Evolutionary conservation across 208 protist genomes (phyloP).

Genomic region (Leishmania amazonensis): DNA sequence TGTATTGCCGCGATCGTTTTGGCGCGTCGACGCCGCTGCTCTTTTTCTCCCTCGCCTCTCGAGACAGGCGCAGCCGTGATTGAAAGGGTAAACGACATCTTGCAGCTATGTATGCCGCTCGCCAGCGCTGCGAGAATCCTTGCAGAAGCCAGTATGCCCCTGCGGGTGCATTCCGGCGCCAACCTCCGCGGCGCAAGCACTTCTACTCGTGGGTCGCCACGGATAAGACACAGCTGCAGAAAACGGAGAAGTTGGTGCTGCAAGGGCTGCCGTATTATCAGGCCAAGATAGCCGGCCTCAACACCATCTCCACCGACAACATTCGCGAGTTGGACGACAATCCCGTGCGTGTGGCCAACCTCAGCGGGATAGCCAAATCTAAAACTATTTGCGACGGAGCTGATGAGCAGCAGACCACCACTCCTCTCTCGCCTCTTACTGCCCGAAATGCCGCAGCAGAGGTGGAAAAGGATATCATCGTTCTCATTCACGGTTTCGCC

Average conservation of each 20-base stretch:
- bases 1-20: not conserved
- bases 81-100: not conserved
- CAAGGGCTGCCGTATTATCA: constrained; percentile 36
- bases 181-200: constrained; percentile 31
- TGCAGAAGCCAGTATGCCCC: not conserved
- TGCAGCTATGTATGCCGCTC: not conserved
- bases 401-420: not conserved
- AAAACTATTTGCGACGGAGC: not conserved
- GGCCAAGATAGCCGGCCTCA: constrained; percentile 39
- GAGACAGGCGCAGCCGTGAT: not conserved
- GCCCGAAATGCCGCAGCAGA: not conserved
- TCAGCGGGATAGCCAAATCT: not conserved
- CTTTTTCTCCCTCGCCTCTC: not conserved
- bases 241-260: constrained; percentile 36
- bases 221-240: constrained; percentile 31
- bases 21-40: not conserved
- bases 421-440: not conserved
- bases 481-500: constrained; percentile 74
- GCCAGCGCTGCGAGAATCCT: not conserved
- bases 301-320: constrained; percentile 62
- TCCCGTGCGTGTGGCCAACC: not conserved
- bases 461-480: constrained; percentile 30
- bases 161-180: not conserved
- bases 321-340: constrained; percentile 26
- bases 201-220: constrained; percentile 48